These are phyloP conservation scores for Solidago caesia DNA, from an alignment of 129 eudicot genomes.

Conservation along the genomic window DNA sequence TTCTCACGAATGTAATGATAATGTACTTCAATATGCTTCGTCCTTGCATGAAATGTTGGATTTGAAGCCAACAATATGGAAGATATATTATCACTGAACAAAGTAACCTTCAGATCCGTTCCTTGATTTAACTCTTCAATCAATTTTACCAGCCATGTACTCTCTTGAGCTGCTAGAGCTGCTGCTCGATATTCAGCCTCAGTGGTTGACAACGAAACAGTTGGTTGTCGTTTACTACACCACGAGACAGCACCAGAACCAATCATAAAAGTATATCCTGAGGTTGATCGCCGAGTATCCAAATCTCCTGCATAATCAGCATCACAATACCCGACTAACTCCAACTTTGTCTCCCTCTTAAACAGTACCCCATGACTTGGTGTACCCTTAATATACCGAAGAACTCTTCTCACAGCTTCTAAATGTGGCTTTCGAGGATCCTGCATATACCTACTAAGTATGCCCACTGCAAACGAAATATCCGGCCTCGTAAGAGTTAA, in stretches of 20 bases:
- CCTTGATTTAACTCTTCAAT: neutral
- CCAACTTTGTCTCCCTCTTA: neutral
- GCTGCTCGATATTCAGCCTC: neutral
- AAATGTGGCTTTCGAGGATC: neutral
- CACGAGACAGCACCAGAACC: neutral
- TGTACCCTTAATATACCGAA: neutral
- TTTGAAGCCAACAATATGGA: neutral
- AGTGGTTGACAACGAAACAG: neutral
- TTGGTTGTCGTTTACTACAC: conserved; percentile 18
- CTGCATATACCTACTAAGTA: neutral
- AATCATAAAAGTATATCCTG: conserved; percentile 10
- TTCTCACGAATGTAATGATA: neutral
- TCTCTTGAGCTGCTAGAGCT: neutral
- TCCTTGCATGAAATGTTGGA: neutral
- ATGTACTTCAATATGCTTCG: neutral
- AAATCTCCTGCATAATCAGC: conserved; percentile 13
- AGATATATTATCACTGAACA: neutral
- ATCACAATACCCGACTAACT: neutral
- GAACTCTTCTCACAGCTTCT: neutral
- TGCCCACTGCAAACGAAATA: neutral
- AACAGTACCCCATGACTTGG: neutral
- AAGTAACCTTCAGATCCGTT: neutral
- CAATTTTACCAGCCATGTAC: neutral
- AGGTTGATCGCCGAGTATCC: conserved; percentile 2
- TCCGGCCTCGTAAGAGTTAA: too few species aligned